phyloP scores from a whole-genome alignment of 139 green algal species.

The Cymbomonas tetramitiformis region DNA sequence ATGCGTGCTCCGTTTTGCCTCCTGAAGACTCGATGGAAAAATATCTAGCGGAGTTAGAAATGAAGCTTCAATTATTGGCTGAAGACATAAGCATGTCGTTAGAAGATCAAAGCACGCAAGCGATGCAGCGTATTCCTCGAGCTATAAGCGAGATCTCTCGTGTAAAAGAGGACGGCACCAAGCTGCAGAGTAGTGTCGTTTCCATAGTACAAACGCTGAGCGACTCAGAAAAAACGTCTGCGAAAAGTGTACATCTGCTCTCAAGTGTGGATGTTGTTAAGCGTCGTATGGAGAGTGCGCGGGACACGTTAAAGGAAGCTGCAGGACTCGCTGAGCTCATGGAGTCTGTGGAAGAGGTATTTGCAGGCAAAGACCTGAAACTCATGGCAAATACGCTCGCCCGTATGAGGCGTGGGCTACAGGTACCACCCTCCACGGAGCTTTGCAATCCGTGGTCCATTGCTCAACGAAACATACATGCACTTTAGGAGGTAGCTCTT shows the following conservation, averaged over 20 bases:
- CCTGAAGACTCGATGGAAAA: constrained; percentile 14
- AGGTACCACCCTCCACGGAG: too few relatives aligned
- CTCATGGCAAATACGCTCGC: constrained; percentile 57
- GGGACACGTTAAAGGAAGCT: constrained; percentile 65
- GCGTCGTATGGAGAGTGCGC: constrained; percentile 59
- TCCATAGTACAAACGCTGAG: constrained; percentile 21
- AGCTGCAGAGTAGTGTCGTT: constrained; percentile 28
- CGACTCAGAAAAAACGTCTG: constrained; percentile 19
- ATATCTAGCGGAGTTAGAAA: constrained; percentile 61
- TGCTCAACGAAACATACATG: too few relatives aligned
- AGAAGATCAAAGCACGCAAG: constrained; percentile 42
- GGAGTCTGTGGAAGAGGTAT: constrained; percentile 50
- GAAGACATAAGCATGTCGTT: constrained; percentile 59
- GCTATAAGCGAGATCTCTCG: constrained; percentile 61
- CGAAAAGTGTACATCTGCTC: constrained; percentile 27
- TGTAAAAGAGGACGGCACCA: constrained; percentile 37
- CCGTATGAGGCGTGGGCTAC: constrained; percentile 55
- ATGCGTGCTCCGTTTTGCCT: not conserved
- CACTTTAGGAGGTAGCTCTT: too few relatives aligned
- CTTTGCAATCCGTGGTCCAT: too few relatives aligned
- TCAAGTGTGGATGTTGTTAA: constrained; percentile 52
- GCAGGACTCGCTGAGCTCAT: constrained; percentile 69
- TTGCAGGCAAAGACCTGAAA: constrained; percentile 47
- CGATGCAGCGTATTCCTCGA: constrained; percentile 58
- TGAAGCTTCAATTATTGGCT: constrained; percentile 54